Evolutionary conservation across 495 filamentous ascomycete genomes (phyloP), one percentile per base, ranked within the genome.

Genomic region (Aspergillus panamensis): DNA sequence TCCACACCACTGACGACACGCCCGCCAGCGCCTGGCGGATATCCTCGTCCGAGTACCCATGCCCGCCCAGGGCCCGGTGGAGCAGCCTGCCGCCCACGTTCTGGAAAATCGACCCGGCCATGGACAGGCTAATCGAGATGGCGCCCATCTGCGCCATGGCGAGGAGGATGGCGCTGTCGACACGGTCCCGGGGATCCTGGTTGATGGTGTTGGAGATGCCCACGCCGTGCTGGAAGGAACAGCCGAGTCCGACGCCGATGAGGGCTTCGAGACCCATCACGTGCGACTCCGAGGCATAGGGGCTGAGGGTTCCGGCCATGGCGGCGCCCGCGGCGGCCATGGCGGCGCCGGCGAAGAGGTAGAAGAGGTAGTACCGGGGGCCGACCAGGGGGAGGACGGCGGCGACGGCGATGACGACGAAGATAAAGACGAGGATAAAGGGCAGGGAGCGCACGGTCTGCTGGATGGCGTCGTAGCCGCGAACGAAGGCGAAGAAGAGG

Each of bases 401-500:
- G 19, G 61, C 66, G 19, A 40, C 37, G 19, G 32, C 8, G 2
- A 65, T 49, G 9, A 54, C 57, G 2, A 58, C 37, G 1, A 25
- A 17, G 10, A 64, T 54, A n/a, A 45, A 60, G 13, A 66, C 48
- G 1, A 61, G 16, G n/a, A 72, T 51, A 42, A 62, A 72, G 6
- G 67, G 67, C n/a, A 69, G 58, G 0, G 82, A 62, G 1, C 77
- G 70, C 1, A 75, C 68, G 0, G 74, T 78, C 0, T 75, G 67
- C 21, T 69, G 45, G 8, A 79, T 53, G 0, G 72, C 61, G 8
- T 47, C 55, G 40, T 77, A 69, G 6, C 71, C 73, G 8, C 61
- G 68, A 2, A 68, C 63, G 57, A 82, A 82, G 30, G 76, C 68
- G 57, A 82, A 82, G 63, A 68, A 80, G 16, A 84, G 83, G 80